Base-by-base conservation (phyloP, 345 rosid species). In the Dipteronia dyeriana region DNA sequence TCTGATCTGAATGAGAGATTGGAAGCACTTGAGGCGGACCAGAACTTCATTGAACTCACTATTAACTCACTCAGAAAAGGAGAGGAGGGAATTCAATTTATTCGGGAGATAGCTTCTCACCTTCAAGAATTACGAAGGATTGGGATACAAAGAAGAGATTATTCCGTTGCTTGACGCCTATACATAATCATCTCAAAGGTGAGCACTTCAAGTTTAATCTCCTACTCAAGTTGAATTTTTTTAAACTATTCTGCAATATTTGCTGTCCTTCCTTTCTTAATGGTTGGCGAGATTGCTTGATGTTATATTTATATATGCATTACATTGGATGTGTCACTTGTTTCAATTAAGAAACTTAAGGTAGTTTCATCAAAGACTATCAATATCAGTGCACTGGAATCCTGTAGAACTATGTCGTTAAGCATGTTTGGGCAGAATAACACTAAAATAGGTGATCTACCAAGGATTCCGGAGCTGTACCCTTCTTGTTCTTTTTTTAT, bases 61-160 rank as follows among this genome's bases (percentile, higher is more conserved):
- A 76, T 89, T 67, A 87, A 76, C 68, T 87, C 88, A 14, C 82
- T 89, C 5, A 80, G 66, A 47, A 64, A 75, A 6, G 92, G 89
- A 41, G 73, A 79, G 16, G 89, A 89, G 25, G 88, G 90, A 9
- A 71, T 86, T 23, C 74, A 68, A 25, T 86, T 87, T 51, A 82
- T 89, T 13, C 75, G 71, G 78, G 90, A 89, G 67, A 82, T 89
- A 83, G 91, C 91, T 79, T 61, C 81, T 67, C 85, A 85, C 54
- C 74, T 87, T 70, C 84, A 81, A 73, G 87, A 77, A 72, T 66
- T 89, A 54, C 80, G 85, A 68, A 83, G 74, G 67, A 76, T 82
- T 11, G 79, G 85, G 68, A 69, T 70, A 73, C 80, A 61, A 68
- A 78, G 76, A 75, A 81, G 53, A 64, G 71, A 83, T 53, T 75